Evolutionary conservation across 1,284 basidiomycete species (phyloP).

Genomic region (Coniferiporia sulphurascens): DNA sequence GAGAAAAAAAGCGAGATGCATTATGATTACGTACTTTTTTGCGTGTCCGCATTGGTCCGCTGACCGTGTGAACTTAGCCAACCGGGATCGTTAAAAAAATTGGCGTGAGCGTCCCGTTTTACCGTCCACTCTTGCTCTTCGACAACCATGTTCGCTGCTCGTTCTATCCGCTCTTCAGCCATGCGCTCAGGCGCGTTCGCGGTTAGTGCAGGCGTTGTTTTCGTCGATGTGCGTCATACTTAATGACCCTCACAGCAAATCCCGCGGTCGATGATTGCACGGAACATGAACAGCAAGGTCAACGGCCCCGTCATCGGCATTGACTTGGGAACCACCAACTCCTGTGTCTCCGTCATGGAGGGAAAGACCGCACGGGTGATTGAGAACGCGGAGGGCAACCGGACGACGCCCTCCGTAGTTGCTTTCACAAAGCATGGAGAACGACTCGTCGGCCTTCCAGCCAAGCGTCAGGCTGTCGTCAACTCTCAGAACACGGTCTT

Average conservation of each 20-base stretch:
- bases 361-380: slow-evolving; percentile 92
- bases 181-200: slow-evolving; percentile 56
- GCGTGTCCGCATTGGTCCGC: neutral
- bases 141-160: slow-evolving; percentile 61
- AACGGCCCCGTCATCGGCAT: slow-evolving; percentile 80
- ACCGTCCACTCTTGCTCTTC: slow-evolving; percentile 30
- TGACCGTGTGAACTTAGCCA: neutral
- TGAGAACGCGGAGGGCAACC: slow-evolving; percentile 96
- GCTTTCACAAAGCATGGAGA: slow-evolving; percentile 97
- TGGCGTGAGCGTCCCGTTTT: neutral
- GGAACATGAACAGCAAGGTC: slow-evolving; percentile 83
- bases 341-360: slow-evolving; percentile 94
- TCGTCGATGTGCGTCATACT: slow-evolving; percentile 14
- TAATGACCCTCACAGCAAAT: slow-evolving; percentile 41
- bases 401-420: slow-evolving; percentile 97
- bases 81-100: slow-evolving; percentile 10
- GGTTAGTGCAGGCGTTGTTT: neutral
- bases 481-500: slow-evolving; percentile 94
- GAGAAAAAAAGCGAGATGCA: too few relatives aligned
- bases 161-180: slow-evolving; percentile 53
- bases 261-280: slow-evolving; percentile 64
- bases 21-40: too few relatives aligned
- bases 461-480: slow-evolving; percentile 96
- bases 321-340: slow-evolving; percentile 87
- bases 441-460: slow-evolving; percentile 92